Evolutionary conservation across 306 rosid genomes (phyloP).

Genomic region (Alnus glutinosa): DNA sequence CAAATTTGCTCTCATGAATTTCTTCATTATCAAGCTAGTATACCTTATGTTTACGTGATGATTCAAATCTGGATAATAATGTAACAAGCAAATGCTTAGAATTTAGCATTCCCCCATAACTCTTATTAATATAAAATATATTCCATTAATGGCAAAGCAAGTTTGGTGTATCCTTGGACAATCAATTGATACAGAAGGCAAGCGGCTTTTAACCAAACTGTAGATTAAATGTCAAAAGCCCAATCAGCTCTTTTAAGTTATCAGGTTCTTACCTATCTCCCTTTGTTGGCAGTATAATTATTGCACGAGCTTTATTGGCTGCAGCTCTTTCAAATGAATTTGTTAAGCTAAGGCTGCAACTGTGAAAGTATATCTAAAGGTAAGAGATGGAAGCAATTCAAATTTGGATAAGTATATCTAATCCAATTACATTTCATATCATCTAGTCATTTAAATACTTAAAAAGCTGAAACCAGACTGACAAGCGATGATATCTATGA

Average conservation of each 20-base stretch:
- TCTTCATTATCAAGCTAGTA: neutral
- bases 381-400: slow-evolving; percentile 31
- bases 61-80: neutral
- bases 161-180: neutral
- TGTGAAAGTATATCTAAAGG: slow-evolving; percentile 47
- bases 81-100: neutral
- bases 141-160: neutral
- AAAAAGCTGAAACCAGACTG: neutral
- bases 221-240: slow-evolving; percentile 2
- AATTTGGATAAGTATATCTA: slow-evolving; percentile 13
- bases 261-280: slow-evolving; percentile 73
- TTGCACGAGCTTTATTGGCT: slow-evolving; percentile 84
- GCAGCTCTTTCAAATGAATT: slow-evolving; percentile 96
- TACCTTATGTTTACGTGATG: neutral
- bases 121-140: neutral
- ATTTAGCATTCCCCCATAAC: neutral
- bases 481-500: neutral
- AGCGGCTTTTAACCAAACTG: neutral
- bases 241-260: slow-evolving; percentile 16
- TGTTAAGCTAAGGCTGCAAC: slow-evolving; percentile 87
- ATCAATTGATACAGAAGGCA: neutral
- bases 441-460: neutral
- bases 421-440: slow-evolving; percentile 8
- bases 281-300: slow-evolving; percentile 87
- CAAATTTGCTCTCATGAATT: neutral